These are phyloP conservation scores for Claviceps purpurea DNA, from an alignment of 2,329 filamentous ascomycete genomes.

Conservation along the genomic window DNA sequence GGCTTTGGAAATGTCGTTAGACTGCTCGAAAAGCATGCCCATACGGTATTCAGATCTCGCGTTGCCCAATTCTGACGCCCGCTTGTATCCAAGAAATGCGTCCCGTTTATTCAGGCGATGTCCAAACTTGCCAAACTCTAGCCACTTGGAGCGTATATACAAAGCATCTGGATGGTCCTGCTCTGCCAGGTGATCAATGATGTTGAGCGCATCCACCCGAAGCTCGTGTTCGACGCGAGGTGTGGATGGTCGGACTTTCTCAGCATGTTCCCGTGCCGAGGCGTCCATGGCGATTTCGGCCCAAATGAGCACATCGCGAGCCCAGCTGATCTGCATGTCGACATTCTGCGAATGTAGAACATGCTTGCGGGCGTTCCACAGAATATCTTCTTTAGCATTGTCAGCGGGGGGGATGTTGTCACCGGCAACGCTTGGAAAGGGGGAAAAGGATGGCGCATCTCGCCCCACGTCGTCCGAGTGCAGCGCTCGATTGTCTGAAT, in stretches of 20 bases:
- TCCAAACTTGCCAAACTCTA: conserved; percentile 95
- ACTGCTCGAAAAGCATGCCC: conserved; percentile 95
- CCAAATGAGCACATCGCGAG: conserved; percentile 80
- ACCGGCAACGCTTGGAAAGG: conserved; percentile 76
- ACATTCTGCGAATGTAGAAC: conserved; percentile 91
- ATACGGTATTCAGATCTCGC: conserved; percentile 88
- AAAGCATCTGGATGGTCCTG: conserved; percentile 88
- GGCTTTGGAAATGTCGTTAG: conserved; percentile 82
- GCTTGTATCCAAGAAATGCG: conserved; percentile 74
- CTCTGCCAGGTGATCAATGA: conserved; percentile 77
- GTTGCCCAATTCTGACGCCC: conserved; percentile 77
- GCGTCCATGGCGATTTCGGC: conserved; percentile 75
- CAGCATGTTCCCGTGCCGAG: conserved; percentile 47
- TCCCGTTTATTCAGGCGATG: conserved; percentile 86
- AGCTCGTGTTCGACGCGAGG: conserved; percentile 83
- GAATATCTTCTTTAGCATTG: conserved; percentile 80
- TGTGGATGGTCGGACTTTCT: conserved; percentile 52
- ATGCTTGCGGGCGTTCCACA: conserved; percentile 70
- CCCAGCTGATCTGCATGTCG: conserved; percentile 93
- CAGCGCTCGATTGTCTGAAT: conserved; percentile 21
- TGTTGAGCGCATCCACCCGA: conserved; percentile 77
- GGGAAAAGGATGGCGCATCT: conserved; percentile 68
- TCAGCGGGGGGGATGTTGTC: conserved; percentile 88
- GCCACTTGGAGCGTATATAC: conserved; percentile 92
- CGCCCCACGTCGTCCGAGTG: conserved; percentile 31